phyloP scores from a whole-genome alignment of 352 stramenopile genomes.

The Pythium diclinum region DNA sequence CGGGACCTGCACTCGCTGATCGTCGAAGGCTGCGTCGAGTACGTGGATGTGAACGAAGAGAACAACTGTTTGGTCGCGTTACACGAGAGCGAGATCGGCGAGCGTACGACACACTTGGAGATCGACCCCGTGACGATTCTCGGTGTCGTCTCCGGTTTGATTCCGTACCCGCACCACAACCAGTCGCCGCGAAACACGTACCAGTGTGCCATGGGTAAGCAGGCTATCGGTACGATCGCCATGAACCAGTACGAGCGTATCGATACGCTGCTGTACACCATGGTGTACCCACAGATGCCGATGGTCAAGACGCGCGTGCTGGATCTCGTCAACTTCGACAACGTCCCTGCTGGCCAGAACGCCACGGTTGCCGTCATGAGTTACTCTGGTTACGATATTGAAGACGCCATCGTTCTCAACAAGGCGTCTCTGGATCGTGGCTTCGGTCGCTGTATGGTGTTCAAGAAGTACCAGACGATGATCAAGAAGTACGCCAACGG shows the following conservation, averaged over 20 bases:
- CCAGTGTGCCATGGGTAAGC: slow-evolving; percentile 99
- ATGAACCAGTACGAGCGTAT: slow-evolving; percentile 99
- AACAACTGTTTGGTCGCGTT: slow-evolving; percentile 99
- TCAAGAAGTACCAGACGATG: slow-evolving; percentile 97
- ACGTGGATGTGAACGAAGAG: slow-evolving; percentile 99
- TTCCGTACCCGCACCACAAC: slow-evolving; percentile 99
- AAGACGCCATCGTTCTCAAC: slow-evolving; percentile 99
- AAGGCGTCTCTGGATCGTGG: slow-evolving; percentile 95
- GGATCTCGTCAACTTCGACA: slow-evolving; percentile 98
- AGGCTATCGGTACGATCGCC: slow-evolving; percentile 98
- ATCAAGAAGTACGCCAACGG: slow-evolving; percentile 97
- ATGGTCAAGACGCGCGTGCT: slow-evolving; percentile 99
- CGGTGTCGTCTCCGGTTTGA: slow-evolving; percentile 97
- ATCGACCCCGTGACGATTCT: slow-evolving; percentile 99
- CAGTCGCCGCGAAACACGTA: slow-evolving; percentile 99
- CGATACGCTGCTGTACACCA: slow-evolving; percentile 98
- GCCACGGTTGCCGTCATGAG: slow-evolving; percentile 99
- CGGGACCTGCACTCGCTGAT: slow-evolving; percentile 85
- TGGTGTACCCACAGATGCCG: slow-evolving; percentile 99
- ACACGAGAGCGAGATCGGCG: slow-evolving; percentile 89
- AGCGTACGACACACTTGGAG: slow-evolving; percentile 97
- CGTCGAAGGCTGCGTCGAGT: slow-evolving; percentile 97
- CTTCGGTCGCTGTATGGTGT: slow-evolving; percentile 98
- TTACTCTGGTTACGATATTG: slow-evolving; percentile 99
- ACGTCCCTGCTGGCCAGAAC: slow-evolving; percentile 98